Evolutionary conservation across 2,329 filamentous ascomycete species (phyloP), one percentile per base, ranked within the genome.

Genomic region (Pseudogymnoascus sp.): DNA sequence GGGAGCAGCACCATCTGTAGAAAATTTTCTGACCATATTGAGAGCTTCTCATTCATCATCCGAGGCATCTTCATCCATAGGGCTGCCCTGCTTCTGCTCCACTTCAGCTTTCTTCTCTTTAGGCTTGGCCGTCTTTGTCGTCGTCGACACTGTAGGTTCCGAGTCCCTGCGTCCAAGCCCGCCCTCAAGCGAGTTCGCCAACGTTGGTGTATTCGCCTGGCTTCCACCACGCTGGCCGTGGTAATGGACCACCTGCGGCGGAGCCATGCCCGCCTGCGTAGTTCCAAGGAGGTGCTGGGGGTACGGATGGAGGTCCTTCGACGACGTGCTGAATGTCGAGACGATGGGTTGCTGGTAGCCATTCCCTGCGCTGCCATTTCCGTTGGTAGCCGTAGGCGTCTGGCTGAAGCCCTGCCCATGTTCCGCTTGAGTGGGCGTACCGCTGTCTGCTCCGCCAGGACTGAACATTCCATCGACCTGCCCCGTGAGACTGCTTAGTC

Each of bases 401-500:
- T 83, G 80, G 56, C 79, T 79, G 67, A 78, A 78, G 62, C 73
- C 70, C 60, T 71, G 70, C n/a, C 63, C 74, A 68, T 84, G 84
- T 65, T 88, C 84, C 40, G 82, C 79, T 72, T 86, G 85, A 35
- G 84, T 87, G 19, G 85, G 84, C 7, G 84, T 87, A 64, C 83
- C 80, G 65, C 78, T 78, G 70, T 88, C 79, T 82, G 83, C 62
- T 82, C 83, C 62, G 77, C 77, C 63, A 76, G 79, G 65, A 75
- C 79, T 66, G 77, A 78, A 46, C 77, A 72, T 50, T 29, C 70
- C 80, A 59, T 85, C 85, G 9, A 83, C 71, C 62, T 87, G 82
- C 26, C 84, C 87, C 26, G 84, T 86, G 66, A 92, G 75, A 71
- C 88, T 90, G 65, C 83, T 89, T 79, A 93, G 86, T 35, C 92